These are phyloP conservation scores for Leishmania tarentolae DNA, from an alignment of 208 protist genomes.

Conservation along the genomic window DNA sequence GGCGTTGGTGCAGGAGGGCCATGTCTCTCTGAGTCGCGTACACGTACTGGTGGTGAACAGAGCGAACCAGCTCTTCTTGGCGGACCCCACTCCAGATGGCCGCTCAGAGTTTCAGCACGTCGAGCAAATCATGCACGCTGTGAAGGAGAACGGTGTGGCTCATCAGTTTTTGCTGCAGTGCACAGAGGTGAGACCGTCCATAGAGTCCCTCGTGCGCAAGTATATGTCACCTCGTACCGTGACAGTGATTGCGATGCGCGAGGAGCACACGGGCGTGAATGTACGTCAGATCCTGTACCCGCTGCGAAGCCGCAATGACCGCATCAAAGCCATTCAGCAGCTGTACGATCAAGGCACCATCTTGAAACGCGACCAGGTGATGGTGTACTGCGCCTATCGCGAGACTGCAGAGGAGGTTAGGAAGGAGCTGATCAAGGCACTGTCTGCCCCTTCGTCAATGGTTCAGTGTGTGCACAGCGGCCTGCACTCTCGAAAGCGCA, in stretches of 20 bases:
- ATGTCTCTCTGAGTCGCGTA: constrained; percentile 69
- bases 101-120: constrained; percentile 63
- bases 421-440: constrained; percentile 42
- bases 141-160: constrained; percentile 48
- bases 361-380: constrained; percentile 66
- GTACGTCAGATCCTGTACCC: constrained; percentile 68
- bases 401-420: constrained; percentile 62
- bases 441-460: constrained; percentile 58
- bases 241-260: constrained; percentile 68
- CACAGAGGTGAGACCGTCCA: constrained; percentile 53
- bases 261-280: constrained; percentile 56
- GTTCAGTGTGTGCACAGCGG: constrained; percentile 93
- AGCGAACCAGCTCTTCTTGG: constrained; percentile 96
- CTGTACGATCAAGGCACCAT: constrained; percentile 76
- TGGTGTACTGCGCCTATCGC: constrained; percentile 80
- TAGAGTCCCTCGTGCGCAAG: constrained; percentile 65
- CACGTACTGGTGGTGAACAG: constrained; percentile 95
- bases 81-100: constrained; percentile 10
- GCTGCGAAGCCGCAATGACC: constrained; percentile 43
- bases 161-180: constrained; percentile 95
- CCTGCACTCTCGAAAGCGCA: constrained; percentile 63
- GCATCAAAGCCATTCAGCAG: constrained; percentile 47
- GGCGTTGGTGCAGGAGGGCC: constrained; percentile 43
- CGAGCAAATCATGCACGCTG: constrained; percentile 79
- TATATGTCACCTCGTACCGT: constrained; percentile 77